phyloP scores from a whole-genome alignment of 257 asterid genomes.

The Petrea volubilis region DNA sequence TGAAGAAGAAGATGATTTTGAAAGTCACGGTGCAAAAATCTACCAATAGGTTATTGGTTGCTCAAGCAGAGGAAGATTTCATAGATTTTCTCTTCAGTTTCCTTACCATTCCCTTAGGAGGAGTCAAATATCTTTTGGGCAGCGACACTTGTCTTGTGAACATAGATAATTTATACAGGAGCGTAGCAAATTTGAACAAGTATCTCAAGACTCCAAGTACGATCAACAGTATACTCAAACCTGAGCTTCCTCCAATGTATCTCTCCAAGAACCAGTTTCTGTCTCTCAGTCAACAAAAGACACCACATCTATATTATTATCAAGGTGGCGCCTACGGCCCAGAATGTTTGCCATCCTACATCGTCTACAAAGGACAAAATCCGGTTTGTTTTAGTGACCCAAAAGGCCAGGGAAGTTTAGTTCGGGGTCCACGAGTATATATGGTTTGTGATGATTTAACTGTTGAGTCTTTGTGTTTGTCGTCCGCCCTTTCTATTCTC shows the following conservation, averaged over 20 bases:
- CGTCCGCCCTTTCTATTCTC: neutral
- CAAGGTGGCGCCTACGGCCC: neutral
- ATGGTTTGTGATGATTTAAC: neutral
- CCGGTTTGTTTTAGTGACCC: neutral
- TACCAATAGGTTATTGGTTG: slow-evolving; percentile 13
- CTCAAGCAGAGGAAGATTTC: slow-evolving; percentile 1
- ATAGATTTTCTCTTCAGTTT: slow-evolving; percentile 22
- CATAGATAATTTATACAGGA: slow-evolving; percentile 24
- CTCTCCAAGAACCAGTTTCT: slow-evolving; percentile 5
- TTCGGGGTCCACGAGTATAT: neutral
- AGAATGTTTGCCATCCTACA: too few relatives aligned
- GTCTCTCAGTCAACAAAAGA: slow-evolving; percentile 3
- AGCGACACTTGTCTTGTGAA: slow-evolving; percentile 8
- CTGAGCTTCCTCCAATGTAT: slow-evolving; percentile 10
- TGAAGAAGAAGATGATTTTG: slow-evolving; percentile 14
- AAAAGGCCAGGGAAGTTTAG: slow-evolving; percentile 12
- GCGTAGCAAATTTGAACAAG: neutral
- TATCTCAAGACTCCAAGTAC: neutral
- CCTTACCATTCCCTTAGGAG: slow-evolving; percentile 21
- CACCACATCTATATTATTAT: neutral
- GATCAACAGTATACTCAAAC: slow-evolving; percentile 5
- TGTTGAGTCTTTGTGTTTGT: neutral
- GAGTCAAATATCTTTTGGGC: slow-evolving; percentile 19
- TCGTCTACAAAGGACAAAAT: neutral
- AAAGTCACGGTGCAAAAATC: slow-evolving; percentile 26